phyloP scores from a whole-genome alignment of 192 early-diverging fungal species.

The Thamnidium elegans region DNA sequence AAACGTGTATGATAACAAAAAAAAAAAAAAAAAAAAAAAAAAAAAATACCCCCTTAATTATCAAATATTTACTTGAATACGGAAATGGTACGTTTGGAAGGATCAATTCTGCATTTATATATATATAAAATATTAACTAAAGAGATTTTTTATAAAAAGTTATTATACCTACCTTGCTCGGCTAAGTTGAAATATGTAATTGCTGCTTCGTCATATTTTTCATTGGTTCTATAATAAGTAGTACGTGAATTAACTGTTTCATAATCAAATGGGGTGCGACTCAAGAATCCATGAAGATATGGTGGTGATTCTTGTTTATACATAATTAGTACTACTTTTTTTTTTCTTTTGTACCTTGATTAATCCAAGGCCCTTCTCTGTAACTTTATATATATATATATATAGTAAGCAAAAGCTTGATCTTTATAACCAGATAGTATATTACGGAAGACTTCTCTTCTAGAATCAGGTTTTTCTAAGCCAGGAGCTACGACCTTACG shows the following conservation, averaged over 20 bases:
- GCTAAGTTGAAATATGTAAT: no score
- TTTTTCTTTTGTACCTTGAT: background rate
- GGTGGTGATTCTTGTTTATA: background rate
- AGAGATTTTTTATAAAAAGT: background rate
- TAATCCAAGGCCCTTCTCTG: background rate
- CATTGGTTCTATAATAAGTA: no score
- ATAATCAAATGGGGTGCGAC: no score
- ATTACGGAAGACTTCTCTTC: background rate
- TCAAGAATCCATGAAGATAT: background rate
- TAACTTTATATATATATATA: conserved; percentile 2
- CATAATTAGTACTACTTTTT: background rate
- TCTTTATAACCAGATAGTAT: background rate
- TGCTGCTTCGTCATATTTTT: no score
- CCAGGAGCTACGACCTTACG: background rate
- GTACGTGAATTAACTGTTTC: no score
- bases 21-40: no score
- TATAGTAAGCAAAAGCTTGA: background rate
- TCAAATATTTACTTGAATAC: no score
- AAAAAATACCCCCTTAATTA: no score
- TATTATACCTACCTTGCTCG: background rate
- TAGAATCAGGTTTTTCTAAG: background rate
- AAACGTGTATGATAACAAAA: no score
- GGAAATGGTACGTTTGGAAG: background rate
- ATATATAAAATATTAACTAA: background rate
- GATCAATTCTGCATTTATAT: background rate